Base-by-base conservation (phyloP, 192 early-diverging fungal species). In the Mortierella alpina region DNA sequence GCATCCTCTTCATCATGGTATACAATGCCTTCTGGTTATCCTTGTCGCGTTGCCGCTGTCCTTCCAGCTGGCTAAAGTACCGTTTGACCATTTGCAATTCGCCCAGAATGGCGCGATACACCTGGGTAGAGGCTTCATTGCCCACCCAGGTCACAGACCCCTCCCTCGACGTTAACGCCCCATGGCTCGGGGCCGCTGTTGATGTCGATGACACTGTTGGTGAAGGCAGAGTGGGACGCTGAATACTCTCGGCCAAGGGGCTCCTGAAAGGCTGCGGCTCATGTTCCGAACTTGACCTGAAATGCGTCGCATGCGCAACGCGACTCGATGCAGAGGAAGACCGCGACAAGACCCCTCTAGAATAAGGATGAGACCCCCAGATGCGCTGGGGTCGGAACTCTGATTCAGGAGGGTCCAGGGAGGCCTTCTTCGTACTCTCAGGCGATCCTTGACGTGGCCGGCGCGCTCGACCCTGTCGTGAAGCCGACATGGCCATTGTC, bases 301-400 rank as follows among this genome's bases (percentile, higher is more conserved):
- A 31, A 31, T 31, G 31, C 31, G 31, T 31, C 31, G 31, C 31
- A 31, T 31, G 31, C 31, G 31, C 31, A 31, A 31, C 31, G 31
- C 31, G 31, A 31, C 31, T 31, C 31, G 67, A 40, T 17, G 54
- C 66, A 5, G 20, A 39, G 20, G 3, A 0, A 14, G 39, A 7
- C 46, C 67, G 67, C 39, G 47, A 42, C 4, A 20, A 17, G 11
- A 50, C 11, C 20, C 46, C 53, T 47, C 56, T 53, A 13, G 61
- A 59, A 40, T 73, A 73, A 41, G 71, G 63, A 49, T 73, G 63
- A 15, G 71, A 73, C 42, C 71, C 71, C 61, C 61, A 73, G 18
- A 65, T 61, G 22, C 63, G 63, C 56, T 73, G 71, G 0, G 71
- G 71, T n/a, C 60, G 50, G 41, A 73, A 65, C 18, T 55, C 71